Evolutionary conservation across 169 alveolate genomes (phyloP), one percentile per base, ranked within the genome.

Genomic region (Besnoitia besnoiti): DNA sequence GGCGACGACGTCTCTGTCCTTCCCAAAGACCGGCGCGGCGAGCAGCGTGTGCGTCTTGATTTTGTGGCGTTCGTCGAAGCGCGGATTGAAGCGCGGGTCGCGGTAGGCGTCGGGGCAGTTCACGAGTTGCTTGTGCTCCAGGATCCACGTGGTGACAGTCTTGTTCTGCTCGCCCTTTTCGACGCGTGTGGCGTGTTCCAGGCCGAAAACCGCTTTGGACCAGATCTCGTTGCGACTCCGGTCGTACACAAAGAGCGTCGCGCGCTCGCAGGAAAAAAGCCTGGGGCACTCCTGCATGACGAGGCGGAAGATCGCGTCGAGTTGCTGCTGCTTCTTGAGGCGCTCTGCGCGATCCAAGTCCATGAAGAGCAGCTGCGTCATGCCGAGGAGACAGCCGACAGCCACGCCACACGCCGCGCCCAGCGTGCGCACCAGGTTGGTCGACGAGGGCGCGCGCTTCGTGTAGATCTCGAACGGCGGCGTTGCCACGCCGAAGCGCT

Each of bases 321-420:
- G 94, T 79, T 80, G 94, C 82, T 67, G 82, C 42, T 85, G 94
- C 12, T 87, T 79, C 85, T 90, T 93, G 73, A 90, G 87, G 49
- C 95, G 59, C 80, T 93, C 95, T 0, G 93, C 85, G 40, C 85
- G 85, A 39, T 93, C 93, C 73, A 93, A 44, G 46, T 93, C 94
- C 89, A 93, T 61, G 82, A 89, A 85, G 46, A 93, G 90, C 89
- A 90, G 90, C 73, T 82, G 91, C 39, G 67, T 42, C 94, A 92
- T 92, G 4, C 94, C 94, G 19, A 92, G 47, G 50, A 92, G 92
- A 35, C 94, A 92, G 62, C 94, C 94, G 59, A 85, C 47, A 21
- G 80, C 62, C n/a, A 91, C 87, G 10, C 94, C 94, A 19, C 50
- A 40, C 35, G 90, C 94, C 33, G 91, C 94, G 24, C 94, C 94